These are phyloP conservation scores for Nematodospora anomalae DNA, from an alignment of 1,139 yeast species.

Conservation along the genomic window DNA sequence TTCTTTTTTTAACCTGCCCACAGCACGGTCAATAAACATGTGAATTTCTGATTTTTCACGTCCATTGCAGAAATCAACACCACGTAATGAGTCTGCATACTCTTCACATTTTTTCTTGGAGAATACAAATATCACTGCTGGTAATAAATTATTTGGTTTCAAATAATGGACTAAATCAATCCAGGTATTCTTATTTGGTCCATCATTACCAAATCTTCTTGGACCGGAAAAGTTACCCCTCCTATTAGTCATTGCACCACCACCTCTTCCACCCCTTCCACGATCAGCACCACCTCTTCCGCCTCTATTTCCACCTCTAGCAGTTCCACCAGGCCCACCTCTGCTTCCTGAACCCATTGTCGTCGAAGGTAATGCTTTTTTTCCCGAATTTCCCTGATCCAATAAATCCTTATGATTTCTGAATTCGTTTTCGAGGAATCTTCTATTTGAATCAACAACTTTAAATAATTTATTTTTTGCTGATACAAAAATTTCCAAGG, in stretches of 20 bases:
- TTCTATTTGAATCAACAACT: constrained; percentile 71
- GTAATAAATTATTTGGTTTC: constrained; percentile 65
- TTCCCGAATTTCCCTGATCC: constrained; percentile 27
- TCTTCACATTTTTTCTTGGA: constrained; percentile 93
- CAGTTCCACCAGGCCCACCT: constrained; percentile 48
- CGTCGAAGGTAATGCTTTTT: constrained; percentile 34
- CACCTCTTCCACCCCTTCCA: constrained; percentile 22
- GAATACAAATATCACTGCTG: constrained; percentile 91
- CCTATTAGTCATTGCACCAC: constrained; percentile 18
- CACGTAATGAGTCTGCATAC: constrained; percentile 75
- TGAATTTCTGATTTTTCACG: constrained; percentile 88
- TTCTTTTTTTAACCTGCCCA: constrained; percentile 82
- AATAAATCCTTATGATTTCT: constrained; percentile 58
- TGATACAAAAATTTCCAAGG: constrained; percentile 83
- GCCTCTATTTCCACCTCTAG: constrained; percentile 29
- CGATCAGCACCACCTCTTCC: constrained; percentile 27
- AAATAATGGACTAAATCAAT: constrained; percentile 70
- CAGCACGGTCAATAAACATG: constrained; percentile 88
- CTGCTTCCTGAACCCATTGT: constrained; percentile 44
- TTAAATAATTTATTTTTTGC: constrained; percentile 67
- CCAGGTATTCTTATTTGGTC: constrained; percentile 83
- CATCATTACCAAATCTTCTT: constrained; percentile 51
- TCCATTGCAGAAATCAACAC: constrained; percentile 78
- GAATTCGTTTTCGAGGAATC: constrained; percentile 65
- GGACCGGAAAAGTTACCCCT: constrained; percentile 31